Conservation (phyloP, 345 rosid species). For the Combretum micranthum region DNA sequence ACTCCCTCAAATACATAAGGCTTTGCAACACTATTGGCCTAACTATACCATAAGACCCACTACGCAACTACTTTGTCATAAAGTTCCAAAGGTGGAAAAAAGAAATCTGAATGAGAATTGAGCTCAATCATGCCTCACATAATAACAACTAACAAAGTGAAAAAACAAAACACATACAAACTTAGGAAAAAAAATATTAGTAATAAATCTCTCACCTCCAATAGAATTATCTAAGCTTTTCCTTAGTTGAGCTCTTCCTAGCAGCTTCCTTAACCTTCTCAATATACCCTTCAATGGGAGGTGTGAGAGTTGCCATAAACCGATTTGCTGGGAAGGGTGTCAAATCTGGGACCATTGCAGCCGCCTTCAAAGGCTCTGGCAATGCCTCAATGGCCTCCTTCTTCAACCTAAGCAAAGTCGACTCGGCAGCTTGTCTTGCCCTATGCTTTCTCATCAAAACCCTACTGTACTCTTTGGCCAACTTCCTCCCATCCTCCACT, state of each 20-base stretch:
- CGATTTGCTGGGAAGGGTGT: conserved; percentile 66
- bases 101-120: no score
- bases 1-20: no score
- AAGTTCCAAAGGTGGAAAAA: no score
- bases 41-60: no score
- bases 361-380: conserved; percentile 57
- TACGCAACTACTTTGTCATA: no score
- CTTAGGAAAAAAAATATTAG: no score
- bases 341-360: conserved; percentile 74
- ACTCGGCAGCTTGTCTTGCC: conserved; percentile 68
- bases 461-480: conserved; percentile 82
- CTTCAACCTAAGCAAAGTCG: conserved; percentile 40
- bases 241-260: conserved; percentile 47
- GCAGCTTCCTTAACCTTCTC: conserved; percentile 86
- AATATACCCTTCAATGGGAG: conserved; percentile 89
- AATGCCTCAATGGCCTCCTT: conserved; percentile 74
- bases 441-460: conserved; percentile 77
- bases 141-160: no score
- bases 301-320: conserved; percentile 86
- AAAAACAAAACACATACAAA: no score
- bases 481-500: conserved; percentile 72
- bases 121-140: no score
- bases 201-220: conserved; percentile 12
- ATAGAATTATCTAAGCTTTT: conserved; percentile 64
- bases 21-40: no score